phyloP scores from a whole-genome alignment of 352 stramenopile genomes.

The Globisporangium cederbergense region DNA sequence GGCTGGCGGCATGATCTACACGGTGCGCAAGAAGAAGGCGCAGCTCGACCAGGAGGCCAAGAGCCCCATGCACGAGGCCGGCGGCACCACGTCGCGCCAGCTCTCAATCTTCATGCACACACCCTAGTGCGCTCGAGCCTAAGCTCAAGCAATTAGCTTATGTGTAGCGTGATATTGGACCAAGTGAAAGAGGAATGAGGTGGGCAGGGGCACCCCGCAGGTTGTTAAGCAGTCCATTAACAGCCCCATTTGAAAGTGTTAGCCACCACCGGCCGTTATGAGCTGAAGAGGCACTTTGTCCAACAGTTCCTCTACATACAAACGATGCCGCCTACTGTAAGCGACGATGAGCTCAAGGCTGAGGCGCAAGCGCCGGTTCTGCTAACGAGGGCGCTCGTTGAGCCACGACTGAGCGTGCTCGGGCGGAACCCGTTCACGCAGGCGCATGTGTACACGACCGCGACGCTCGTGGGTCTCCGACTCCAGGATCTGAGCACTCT shows the following conservation, averaged over 20 bases:
- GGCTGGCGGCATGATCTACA: slow-evolving; percentile 31
- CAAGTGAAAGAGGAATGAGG: too few relatives aligned
- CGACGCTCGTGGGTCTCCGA: slow-evolving; percentile 31
- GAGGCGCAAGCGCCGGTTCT: slow-evolving; percentile 7
- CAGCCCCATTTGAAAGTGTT: too few relatives aligned
- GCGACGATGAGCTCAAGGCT: slow-evolving; percentile 20
- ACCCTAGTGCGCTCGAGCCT: slow-evolving; percentile 1
- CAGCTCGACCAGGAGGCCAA: slow-evolving; percentile 32
- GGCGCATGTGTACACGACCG: slow-evolving; percentile 60
- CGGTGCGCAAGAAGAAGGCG: slow-evolving; percentile 56
- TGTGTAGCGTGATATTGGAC: too few relatives aligned
- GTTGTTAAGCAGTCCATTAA: too few relatives aligned
- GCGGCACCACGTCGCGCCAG: slow-evolving; percentile 14
- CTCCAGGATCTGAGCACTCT: slow-evolving; percentile 42
- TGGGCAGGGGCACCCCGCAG: too few relatives aligned
- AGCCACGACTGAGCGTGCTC: slow-evolving; percentile 39
- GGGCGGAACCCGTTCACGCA: slow-evolving; percentile 66
- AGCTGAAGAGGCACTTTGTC: neutral
- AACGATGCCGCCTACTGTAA: neutral
- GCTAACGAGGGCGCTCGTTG: slow-evolving; percentile 33
- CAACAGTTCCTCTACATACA: neutral
- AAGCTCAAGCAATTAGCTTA: too few relatives aligned
- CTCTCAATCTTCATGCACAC: slow-evolving; percentile 37
- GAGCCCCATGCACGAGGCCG: slow-evolving; percentile 12
- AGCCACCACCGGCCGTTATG: too few relatives aligned